Percentiles rank a stretch among this genome's conserved stretches.
Evolutionary conservation across 805 yeast genomes (phyloP).

Genomic region (Zygosaccharomyces bisporus): DNA sequence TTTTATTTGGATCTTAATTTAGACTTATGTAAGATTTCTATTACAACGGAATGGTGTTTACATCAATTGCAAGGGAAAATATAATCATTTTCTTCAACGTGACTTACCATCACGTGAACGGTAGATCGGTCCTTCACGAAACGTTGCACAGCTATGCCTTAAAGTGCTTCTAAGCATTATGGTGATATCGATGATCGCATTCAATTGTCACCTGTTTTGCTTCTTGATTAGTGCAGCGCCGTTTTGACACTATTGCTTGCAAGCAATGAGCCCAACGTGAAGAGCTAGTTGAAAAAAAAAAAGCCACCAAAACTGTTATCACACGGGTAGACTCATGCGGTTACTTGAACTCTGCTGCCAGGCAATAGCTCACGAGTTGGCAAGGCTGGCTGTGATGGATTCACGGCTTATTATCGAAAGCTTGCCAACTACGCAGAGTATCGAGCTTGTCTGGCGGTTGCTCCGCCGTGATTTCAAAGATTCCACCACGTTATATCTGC

Average conservation of each 20-base stretch:
- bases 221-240: not conserved
- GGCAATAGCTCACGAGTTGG: not conserved
- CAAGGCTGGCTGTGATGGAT: not conserved
- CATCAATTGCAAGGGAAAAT: not conserved
- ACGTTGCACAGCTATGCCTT: too few relatives aligned
- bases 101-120: not conserved
- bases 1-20: too few relatives aligned
- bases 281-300: not conserved
- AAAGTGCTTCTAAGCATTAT: too few relatives aligned
- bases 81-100: not conserved
- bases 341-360: slow-evolving; percentile 1
- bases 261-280: not conserved
- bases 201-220: too few relatives aligned
- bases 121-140: not conserved
- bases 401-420: not conserved
- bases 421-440: not conserved
- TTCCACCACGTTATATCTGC: not conserved
- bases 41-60: too few relatives aligned
- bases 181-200: too few relatives aligned
- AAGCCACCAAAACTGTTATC: not conserved
- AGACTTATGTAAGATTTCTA: too few relatives aligned
- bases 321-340: too few relatives aligned
- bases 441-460: slow-evolving; percentile 4
- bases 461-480: slow-evolving; percentile 2
- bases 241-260: not conserved